Base-by-base conservation (phyloP, 345 rosid genomes). In the Trapa incisa region DNA sequence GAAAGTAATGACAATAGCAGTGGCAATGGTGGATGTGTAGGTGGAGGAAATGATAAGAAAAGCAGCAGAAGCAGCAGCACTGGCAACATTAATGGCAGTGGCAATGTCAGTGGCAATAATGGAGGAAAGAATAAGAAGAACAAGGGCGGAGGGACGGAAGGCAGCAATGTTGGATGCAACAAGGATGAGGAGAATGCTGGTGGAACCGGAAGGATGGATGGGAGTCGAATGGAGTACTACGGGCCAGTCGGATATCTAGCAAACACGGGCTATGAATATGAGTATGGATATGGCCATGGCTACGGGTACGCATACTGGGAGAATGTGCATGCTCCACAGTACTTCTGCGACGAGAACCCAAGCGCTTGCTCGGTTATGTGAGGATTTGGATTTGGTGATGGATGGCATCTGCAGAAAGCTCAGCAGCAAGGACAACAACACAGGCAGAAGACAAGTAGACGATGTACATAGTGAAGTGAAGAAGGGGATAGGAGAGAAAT, bases 291-390 rank as follows among this genome's bases (percentile, higher is more conserved):
- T 39, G 42, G 6, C 42, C 42, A 39, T 39, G 42, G 42, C 42
- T 6, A 39, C 4, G 42, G 42, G 42, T 39, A 39, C 42, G 6
- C 42, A 39, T 3, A 39, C 42, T 39, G 42, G 42, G 73, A 37
- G n/a, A 50, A 42, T n/a, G 39, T 22, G 22, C 77, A 50, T 1
- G 71, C 64, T 2, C 71, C 65, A 12, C 68, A 68, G 58, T 54
- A 58, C 64, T 75, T 75, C 47, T 70, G 74, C 38, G 77, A 75
- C 16, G 77, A 75, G 58, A 75, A 75, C 65, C 71, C 77, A 13
- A 75, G 70, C 16, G 73, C 77, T 8, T 75, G 77, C 70, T 70
- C 58, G 14, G 39, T 75, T 15, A 70, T 75, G 73, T 75, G 71
- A 75, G 17, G 33, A 13, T 1, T 36, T 4, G 63, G 6, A 16